A percentile compares a stretch with the other conserved stretches of the same genome.
Conservation (phyloP, 495 filamentous ascomycete genomes). For the Recurvomyces mirabilis region DNA sequence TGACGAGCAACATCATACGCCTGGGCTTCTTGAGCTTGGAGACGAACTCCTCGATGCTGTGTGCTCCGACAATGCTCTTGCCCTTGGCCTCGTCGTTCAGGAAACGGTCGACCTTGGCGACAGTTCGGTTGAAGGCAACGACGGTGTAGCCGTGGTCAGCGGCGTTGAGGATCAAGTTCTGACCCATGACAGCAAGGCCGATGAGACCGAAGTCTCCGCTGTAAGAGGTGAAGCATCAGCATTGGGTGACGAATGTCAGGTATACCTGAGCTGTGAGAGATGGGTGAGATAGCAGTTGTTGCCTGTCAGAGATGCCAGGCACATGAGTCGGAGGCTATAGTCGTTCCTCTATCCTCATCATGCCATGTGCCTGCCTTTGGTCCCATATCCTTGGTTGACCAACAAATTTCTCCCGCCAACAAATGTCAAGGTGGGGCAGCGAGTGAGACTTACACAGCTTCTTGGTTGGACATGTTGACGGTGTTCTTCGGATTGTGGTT, state of each 20-base stretch:
- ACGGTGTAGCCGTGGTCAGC: slow-evolving; percentile 94
- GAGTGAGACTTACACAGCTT: slow-evolving; percentile 15
- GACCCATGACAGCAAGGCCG: slow-evolving; percentile 95
- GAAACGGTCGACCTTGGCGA: slow-evolving; percentile 94
- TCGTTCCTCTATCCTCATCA: neutral
- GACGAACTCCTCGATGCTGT: slow-evolving; percentile 88
- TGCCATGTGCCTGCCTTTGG: neutral
- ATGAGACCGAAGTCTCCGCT: slow-evolving; percentile 92
- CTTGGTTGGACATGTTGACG: slow-evolving; percentile 11
- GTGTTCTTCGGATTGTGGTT: neutral
- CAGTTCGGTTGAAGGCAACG: slow-evolving; percentile 94
- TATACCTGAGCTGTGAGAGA: neutral
- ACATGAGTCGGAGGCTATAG: neutral
- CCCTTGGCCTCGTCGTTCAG: slow-evolving; percentile 49
- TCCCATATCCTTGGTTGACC: neutral
- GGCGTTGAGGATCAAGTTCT: slow-evolving; percentile 98
- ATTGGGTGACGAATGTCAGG: neutral
- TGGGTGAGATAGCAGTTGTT: neutral
- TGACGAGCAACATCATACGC: slow-evolving; percentile 93
- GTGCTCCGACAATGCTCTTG: slow-evolving; percentile 85
- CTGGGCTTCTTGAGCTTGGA: slow-evolving; percentile 93
- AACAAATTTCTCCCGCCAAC: slow-evolving; percentile 10
- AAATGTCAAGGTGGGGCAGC: no score
- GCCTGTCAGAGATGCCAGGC: neutral
- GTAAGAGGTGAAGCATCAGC: neutral